phyloP scores from a whole-genome alignment of 495 filamentous ascomycete species.

The Lichina pygmaea region DNA sequence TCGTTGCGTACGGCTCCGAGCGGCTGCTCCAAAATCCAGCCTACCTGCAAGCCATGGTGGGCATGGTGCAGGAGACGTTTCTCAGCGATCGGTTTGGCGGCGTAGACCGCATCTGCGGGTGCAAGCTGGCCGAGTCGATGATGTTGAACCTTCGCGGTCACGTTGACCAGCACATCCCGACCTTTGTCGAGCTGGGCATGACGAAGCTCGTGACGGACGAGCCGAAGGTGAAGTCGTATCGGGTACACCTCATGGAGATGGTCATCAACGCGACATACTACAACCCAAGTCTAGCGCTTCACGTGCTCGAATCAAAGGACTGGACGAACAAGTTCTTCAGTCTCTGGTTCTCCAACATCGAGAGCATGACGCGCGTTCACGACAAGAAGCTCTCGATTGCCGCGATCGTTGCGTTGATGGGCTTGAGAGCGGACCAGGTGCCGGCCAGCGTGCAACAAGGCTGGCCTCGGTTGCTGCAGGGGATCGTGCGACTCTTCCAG shows the following conservation, averaged over 20 bases:
- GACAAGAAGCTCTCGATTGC: constrained; percentile 96
- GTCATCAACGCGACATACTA: constrained; percentile 97
- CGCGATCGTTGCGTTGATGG: constrained; percentile 66
- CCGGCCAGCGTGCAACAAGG: constrained; percentile 76
- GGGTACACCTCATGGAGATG: constrained; percentile 96
- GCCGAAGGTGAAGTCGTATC: constrained; percentile 64
- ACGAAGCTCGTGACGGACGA: constrained; percentile 41
- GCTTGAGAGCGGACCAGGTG: constrained; percentile 46
- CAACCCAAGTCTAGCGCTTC: constrained; percentile 59
- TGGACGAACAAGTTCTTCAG: constrained; percentile 99
- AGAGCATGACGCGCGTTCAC: constrained; percentile 76
- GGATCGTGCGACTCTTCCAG: constrained; percentile 75
- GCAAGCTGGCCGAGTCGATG: constrained; percentile 89
- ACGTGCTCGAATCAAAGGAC: constrained; percentile 61
- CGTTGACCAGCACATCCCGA: constrained; percentile 61
- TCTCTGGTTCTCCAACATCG: constrained; percentile 89
- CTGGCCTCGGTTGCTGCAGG: constrained; percentile 85
- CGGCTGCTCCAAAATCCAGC: constrained; percentile 57
- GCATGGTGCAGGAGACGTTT: constrained; percentile 56
- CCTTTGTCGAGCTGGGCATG: constrained; percentile 81
- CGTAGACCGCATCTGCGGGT: constrained; percentile 93
- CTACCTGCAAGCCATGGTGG: constrained; percentile 64
- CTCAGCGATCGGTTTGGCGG: constrained; percentile 72
- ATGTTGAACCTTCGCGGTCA: constrained; percentile 88
- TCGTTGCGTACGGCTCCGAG: constrained; percentile 66